Percentiles rank a stretch among this genome's conserved stretches.
phyloP scores from a whole-genome alignment of 257 asterid genomes.

The Craterostigma plantagineum region DNA sequence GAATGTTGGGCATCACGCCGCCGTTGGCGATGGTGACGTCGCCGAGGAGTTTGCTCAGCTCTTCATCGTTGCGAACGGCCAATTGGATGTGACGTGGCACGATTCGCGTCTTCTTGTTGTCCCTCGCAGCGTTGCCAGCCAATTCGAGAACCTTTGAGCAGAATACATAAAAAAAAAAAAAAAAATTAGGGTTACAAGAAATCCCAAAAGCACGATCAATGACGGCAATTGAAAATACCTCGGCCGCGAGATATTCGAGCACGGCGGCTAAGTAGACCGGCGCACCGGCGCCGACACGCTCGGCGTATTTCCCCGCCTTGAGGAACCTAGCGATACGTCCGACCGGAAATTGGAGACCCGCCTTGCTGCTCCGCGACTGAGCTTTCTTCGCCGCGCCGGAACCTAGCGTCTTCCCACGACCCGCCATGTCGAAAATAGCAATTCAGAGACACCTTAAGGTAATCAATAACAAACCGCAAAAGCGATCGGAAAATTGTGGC shows the following conservation, averaged over 20 bases:
- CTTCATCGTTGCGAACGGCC: constrained; percentile 22
- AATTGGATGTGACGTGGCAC: constrained; percentile 19
- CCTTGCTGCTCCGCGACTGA: constrained; percentile 27
- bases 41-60: constrained; percentile 18
- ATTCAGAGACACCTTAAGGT: background rate
- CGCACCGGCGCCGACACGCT: constrained; percentile 10
- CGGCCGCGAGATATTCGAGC: constrained; percentile 28
- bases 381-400: constrained; percentile 30
- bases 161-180: no score
- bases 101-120: constrained; percentile 20
- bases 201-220: no score
- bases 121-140: constrained; percentile 22
- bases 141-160: constrained; percentile 22
- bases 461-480: no score
- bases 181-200: no score
- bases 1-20: constrained; percentile 5
- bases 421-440: constrained; percentile 12
- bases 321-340: constrained; percentile 31
- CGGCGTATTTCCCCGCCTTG: constrained; percentile 27
- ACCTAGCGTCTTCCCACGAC: constrained; percentile 31
- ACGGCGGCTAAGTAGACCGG: constrained; percentile 29
- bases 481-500: no score
- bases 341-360: constrained; percentile 31
- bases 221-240: constrained; percentile 7
- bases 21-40: constrained; percentile 21